Conservation (phyloP, 1,284 basidiomycete genomes). For the Pyrrhoderma noxium region DNA sequence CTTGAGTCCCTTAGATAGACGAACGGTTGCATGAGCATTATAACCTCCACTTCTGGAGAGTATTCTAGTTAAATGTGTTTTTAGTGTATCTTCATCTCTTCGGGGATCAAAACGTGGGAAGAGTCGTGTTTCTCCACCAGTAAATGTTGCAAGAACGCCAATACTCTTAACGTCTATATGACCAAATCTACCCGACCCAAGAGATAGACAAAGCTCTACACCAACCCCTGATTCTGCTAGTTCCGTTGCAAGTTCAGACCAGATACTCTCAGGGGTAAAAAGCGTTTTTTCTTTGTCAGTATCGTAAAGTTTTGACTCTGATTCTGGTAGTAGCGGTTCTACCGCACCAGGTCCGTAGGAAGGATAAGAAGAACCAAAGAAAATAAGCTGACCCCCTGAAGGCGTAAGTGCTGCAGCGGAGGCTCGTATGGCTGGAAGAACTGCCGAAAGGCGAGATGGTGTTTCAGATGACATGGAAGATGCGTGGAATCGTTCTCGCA, state of each 20-base stretch:
- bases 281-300: slow-evolving; percentile 85
- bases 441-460: slow-evolving; percentile 48
- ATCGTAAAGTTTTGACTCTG: slow-evolving; percentile 72
- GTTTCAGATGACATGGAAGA: too few relatives aligned
- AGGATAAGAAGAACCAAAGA: slow-evolving; percentile 79
- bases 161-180: neutral
- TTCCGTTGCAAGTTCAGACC: slow-evolving; percentile 81
- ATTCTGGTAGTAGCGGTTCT: slow-evolving; percentile 52
- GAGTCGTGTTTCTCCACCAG: slow-evolving; percentile 93
- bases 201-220: slow-evolving; percentile 33
- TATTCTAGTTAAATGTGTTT: slow-evolving; percentile 69
- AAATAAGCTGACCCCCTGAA: slow-evolving; percentile 80
- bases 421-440: slow-evolving; percentile 77
- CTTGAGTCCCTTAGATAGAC: slow-evolving; percentile 50
- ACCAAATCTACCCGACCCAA: slow-evolving; percentile 2
- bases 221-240: slow-evolving; percentile 88
- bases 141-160: slow-evolving; percentile 36
- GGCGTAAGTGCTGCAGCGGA: slow-evolving; percentile 69
- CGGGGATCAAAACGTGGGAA: slow-evolving; percentile 81
- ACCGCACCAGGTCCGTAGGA: slow-evolving; percentile 72
- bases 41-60: slow-evolving; percentile 55
- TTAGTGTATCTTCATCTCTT: slow-evolving; percentile 62
- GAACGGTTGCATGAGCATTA: slow-evolving; percentile 10
- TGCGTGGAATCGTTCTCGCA: slow-evolving; percentile 64
- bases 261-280: slow-evolving; percentile 73